Evolutionary conservation across 2,329 filamentous ascomycete genomes (phyloP).

Genomic region (Plenodomus tracheiphilus): DNA sequence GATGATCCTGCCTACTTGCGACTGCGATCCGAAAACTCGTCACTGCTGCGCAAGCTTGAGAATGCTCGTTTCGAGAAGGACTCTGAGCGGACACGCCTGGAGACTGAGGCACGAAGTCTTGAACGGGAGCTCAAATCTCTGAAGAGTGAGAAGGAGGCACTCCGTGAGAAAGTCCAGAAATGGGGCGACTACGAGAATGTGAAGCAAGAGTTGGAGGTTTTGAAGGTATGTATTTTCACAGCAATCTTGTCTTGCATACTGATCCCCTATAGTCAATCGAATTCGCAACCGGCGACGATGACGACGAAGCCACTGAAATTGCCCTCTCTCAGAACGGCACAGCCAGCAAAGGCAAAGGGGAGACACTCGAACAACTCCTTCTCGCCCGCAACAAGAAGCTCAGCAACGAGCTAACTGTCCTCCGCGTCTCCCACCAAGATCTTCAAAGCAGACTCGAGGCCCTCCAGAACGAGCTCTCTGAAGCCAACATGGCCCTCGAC

Average conservation of each 20-base stretch:
- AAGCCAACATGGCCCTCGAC: constrained; percentile 83
- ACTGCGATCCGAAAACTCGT: constrained; percentile 89
- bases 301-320: constrained; percentile 50
- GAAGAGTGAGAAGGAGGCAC: constrained; percentile 76
- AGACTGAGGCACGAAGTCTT: constrained; percentile 73
- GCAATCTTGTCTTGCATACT: constrained; percentile 3
- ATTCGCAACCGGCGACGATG: constrained; percentile 83
- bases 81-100: constrained; percentile 73
- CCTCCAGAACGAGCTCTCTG: constrained; percentile 81
- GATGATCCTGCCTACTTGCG: constrained; percentile 90
- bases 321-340: constrained; percentile 52
- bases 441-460: constrained; percentile 77
- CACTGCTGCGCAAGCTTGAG: constrained; percentile 85
- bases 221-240: constrained; percentile 61
- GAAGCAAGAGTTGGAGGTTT: constrained; percentile 91
- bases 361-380: constrained; percentile 87
- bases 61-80: constrained; percentile 82
- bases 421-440: constrained; percentile 93
- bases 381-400: constrained; percentile 96
- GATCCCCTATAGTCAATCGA: constrained; percentile 72
- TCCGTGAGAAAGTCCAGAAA: constrained; percentile 81
- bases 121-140: constrained; percentile 77
- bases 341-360: constrained; percentile 62
- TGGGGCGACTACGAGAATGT: constrained; percentile 96
- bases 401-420: constrained; percentile 86